phyloP scores from a whole-genome alignment of 768 basidiomycete genomes.

The Phlegmacium glaucopus region DNA sequence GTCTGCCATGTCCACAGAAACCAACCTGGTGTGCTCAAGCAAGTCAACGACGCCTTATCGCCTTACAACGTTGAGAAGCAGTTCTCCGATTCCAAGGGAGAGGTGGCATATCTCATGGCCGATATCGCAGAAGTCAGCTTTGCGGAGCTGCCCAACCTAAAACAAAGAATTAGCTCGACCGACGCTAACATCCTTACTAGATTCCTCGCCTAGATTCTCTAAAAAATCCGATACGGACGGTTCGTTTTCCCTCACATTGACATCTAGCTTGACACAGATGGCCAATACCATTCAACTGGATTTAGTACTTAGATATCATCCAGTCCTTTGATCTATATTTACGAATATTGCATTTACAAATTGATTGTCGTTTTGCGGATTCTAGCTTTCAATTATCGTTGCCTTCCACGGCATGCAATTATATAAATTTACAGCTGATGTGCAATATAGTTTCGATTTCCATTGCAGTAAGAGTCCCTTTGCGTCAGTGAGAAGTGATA shows the following conservation, averaged over 20 bases:
- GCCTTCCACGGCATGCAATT: constrained; percentile 18
- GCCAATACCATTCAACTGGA: constrained; percentile 50
- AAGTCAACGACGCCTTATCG: constrained; percentile 91
- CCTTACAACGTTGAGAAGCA: constrained; percentile 99
- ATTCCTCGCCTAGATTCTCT: constrained; percentile 39
- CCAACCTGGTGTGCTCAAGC: constrained; percentile 89
- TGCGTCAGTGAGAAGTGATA: not conserved
- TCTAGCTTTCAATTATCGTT: constrained; percentile 12
- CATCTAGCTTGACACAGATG: constrained; percentile 17
- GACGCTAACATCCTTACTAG: constrained; percentile 88
- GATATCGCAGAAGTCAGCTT: constrained; percentile 92
- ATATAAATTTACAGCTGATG: constrained; percentile 20
- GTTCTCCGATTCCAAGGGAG: constrained; percentile 95
- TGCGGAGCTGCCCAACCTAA: constrained; percentile 72
- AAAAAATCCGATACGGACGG: constrained; percentile 33
- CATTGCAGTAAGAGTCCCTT: constrained; percentile 11
- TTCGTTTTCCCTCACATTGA: constrained; percentile 20
- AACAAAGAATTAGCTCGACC: constrained; percentile 73
- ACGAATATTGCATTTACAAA: too few species aligned
- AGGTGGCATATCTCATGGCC: constrained; percentile 93
- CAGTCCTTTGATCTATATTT: too few species aligned
- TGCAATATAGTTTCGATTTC: constrained; percentile 14
- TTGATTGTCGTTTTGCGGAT: too few species aligned
- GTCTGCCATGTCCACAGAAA: constrained; percentile 96
- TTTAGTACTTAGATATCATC: constrained; percentile 15